Conservation (phyloP, 2,329 filamentous ascomycete genomes). For the Dryadomyces sulphureus region DNA sequence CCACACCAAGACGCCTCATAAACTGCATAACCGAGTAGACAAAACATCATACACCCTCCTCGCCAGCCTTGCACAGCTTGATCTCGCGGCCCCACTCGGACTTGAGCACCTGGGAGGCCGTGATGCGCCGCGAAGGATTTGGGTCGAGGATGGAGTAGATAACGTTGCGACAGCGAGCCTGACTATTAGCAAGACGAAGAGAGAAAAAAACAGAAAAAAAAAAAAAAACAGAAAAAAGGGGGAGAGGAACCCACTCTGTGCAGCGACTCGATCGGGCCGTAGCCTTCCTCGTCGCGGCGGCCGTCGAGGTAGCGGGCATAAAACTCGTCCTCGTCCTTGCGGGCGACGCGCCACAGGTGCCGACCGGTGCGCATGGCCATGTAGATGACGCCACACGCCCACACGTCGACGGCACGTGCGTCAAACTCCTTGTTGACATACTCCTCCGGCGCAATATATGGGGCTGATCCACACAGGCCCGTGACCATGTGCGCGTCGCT, state of each 20-base stretch:
- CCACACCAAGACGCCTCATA: no score
- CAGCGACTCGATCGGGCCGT: constrained; percentile 88
- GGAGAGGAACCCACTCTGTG: constrained; percentile 58
- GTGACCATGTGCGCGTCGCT: constrained; percentile 97
- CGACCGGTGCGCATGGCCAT: constrained; percentile 98
- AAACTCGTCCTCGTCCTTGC: constrained; percentile 94
- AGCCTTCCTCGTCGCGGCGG: constrained; percentile 85
- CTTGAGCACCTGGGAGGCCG: constrained; percentile 89
- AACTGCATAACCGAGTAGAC: no score
- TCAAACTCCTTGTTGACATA: constrained; percentile 94
- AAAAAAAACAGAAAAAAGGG: not conserved
- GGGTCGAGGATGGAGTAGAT: constrained; percentile 98
- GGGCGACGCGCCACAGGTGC: constrained; percentile 92
- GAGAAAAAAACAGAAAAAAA: not conserved
- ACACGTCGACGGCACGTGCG: constrained; percentile 91
- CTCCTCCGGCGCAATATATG: constrained; percentile 95
- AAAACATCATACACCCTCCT: constrained; percentile 65
- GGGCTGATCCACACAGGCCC: constrained; percentile 87
- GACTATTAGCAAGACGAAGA: not conserved
- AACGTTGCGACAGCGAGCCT: constrained; percentile 96
- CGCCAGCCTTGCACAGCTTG: constrained; percentile 88
- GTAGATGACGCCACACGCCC: constrained; percentile 97
- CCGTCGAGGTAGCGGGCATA: constrained; percentile 90
- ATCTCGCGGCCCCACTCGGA: constrained; percentile 98
- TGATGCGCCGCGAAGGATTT: constrained; percentile 82